Percentiles rank a stretch among this genome's conserved stretches.
Conservation (phyloP, 2,329 filamentous ascomycete species). For the Tolypocladium pustulatum region DNA sequence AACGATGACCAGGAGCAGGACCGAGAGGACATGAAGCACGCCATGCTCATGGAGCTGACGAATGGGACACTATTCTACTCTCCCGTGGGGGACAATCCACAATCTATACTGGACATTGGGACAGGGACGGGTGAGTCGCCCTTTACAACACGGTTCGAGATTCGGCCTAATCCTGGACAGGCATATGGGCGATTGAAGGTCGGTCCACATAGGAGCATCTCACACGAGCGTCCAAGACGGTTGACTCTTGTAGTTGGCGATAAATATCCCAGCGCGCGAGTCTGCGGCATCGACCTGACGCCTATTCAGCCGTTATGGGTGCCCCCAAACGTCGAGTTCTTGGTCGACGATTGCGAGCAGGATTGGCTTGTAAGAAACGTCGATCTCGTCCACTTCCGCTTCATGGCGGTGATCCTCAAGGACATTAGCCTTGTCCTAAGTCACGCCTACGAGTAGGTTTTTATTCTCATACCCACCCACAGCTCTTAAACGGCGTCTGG, state of each 20-base stretch:
- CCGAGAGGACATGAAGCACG: neutral
- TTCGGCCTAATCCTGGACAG: neutral
- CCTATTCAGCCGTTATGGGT: constrained; percentile 29
- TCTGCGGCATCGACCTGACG: constrained; percentile 27
- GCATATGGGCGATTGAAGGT: neutral
- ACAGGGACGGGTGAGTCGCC: neutral
- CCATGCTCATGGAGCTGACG: neutral
- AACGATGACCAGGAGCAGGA: constrained; percentile 19
- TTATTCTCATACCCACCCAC: neutral
- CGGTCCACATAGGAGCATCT: neutral
- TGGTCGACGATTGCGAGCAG: constrained; percentile 23
- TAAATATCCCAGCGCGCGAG: constrained; percentile 22
- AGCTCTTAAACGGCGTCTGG: neutral
- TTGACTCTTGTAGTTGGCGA: constrained; percentile 6
- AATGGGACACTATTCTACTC: neutral
- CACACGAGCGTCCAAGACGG: neutral
- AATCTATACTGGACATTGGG: neutral
- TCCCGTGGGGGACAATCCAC: neutral
- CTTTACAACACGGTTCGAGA: neutral
- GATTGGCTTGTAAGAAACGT: constrained; percentile 17
- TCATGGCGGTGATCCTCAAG: constrained; percentile 3
- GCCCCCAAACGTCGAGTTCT: constrained; percentile 27
- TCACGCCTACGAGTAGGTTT: constrained; percentile 10
- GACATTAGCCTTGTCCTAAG: neutral
- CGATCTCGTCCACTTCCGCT: constrained; percentile 21